Percentiles rank a stretch among this genome's conserved stretches.
These are phyloP conservation scores for Xylaria nigripes DNA, from an alignment of 495 filamentous ascomycete species.

Conservation along the genomic window DNA sequence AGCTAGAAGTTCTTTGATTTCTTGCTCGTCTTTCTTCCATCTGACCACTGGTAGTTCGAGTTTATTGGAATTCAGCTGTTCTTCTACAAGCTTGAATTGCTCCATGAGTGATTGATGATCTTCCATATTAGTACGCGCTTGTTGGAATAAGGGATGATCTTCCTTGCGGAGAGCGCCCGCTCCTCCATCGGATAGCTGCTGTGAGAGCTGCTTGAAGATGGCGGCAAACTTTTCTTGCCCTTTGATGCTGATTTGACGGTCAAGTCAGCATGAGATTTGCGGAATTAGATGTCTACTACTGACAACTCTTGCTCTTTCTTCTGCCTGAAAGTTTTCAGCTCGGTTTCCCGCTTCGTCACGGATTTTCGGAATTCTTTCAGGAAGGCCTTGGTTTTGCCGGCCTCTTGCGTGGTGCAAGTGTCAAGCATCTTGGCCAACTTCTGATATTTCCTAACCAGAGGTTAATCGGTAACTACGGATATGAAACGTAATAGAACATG, in stretches of 20 bases:
- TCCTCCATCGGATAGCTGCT: neutral
- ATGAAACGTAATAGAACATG: neutral
- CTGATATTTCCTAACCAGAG: slow-evolving; percentile 15
- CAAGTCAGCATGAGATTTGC: neutral
- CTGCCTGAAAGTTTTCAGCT: slow-evolving; percentile 12
- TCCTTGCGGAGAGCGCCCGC: slow-evolving; percentile 10
- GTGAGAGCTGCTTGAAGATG: slow-evolving; percentile 8
- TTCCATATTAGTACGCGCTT: slow-evolving; percentile 9
- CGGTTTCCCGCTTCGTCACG: slow-evolving; percentile 10
- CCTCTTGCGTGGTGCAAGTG: slow-evolving; percentile 16
- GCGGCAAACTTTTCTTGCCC: neutral
- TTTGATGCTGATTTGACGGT: slow-evolving; percentile 4
- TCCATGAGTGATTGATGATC: slow-evolving; percentile 11
- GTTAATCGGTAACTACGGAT: neutral
- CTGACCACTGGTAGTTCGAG: slow-evolving; percentile 19
- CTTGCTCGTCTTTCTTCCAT: slow-evolving; percentile 31
- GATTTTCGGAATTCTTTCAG: slow-evolving; percentile 18
- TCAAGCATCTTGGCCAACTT: slow-evolving; percentile 19
- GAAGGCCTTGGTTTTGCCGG: slow-evolving; percentile 24
- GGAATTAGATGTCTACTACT: neutral
- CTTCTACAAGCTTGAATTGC: slow-evolving; percentile 20
- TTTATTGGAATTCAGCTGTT: slow-evolving; percentile 15
- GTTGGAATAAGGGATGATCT: slow-evolving; percentile 16
- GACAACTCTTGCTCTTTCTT: slow-evolving; percentile 18
- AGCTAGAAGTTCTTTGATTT: slow-evolving; percentile 26